phyloP scores from a whole-genome alignment of 1,284 basidiomycete genomes.

The Ustilago trichophora region DNA sequence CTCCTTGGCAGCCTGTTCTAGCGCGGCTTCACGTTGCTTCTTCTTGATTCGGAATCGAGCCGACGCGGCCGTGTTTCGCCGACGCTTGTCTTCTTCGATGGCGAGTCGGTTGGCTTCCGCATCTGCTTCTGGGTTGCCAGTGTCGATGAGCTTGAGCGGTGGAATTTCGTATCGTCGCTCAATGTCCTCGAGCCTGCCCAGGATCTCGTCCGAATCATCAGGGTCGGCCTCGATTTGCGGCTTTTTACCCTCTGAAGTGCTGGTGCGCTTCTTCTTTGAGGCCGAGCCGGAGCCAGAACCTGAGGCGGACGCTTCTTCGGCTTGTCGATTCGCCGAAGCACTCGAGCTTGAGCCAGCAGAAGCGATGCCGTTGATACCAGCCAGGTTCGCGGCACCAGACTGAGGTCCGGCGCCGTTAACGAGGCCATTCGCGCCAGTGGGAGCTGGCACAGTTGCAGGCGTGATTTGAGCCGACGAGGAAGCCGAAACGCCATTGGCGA shows the following conservation, averaged over 20 bases:
- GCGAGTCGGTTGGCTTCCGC: conserved; percentile 68
- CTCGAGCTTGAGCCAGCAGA: conserved; percentile 3
- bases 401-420: conserved; percentile 12
- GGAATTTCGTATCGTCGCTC: conserved; percentile 55
- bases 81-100: conserved; percentile 84
- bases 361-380: too few relatives aligned
- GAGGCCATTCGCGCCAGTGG: conserved; percentile 11
- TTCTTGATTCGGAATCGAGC: conserved; percentile 99
- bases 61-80: conserved; percentile 88
- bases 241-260: conserved; percentile 43
- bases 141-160: conserved; percentile 63
- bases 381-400: not conserved
- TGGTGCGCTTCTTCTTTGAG: conserved; percentile 47
- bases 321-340: too few relatives aligned
- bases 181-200: conserved; percentile 27
- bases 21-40: conserved; percentile 93
- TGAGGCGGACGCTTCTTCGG: conserved; percentile 8
- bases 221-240: conserved; percentile 18
- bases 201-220: conserved; percentile 28
- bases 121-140: conserved; percentile 64
- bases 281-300: conserved; percentile 15
- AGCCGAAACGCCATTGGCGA: not conserved
- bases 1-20: conserved; percentile 89
- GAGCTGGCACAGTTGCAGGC: not conserved
- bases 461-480: conserved; percentile 8